phyloP scores from a whole-genome alignment of 2,329 filamentous ascomycete genomes.

The Lachnellula subtilissima region DNA sequence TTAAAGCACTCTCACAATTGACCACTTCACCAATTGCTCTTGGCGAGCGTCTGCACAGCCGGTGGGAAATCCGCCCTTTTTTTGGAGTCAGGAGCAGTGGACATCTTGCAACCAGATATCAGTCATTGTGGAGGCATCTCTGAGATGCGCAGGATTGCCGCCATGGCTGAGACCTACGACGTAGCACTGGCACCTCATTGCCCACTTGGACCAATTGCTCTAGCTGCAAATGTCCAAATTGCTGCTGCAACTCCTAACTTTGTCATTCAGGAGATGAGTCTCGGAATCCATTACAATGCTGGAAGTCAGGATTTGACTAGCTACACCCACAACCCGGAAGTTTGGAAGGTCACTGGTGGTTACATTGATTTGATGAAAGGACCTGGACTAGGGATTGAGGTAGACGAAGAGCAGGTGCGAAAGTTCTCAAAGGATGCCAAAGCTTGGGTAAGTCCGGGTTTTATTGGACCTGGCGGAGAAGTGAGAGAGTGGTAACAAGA shows the following conservation, averaged over 20 bases:
- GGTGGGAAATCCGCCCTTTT: conserved; percentile 74
- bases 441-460: conserved; percentile 63
- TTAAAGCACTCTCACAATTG: conserved; percentile 54
- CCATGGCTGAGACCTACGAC: conserved; percentile 69
- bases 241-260: conserved; percentile 59
- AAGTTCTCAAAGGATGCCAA: conserved; percentile 51
- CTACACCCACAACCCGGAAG: conserved; percentile 59
- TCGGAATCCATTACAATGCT: conserved; percentile 76
- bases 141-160: conserved; percentile 63
- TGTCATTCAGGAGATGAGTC: conserved; percentile 71
- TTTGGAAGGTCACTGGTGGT: conserved; percentile 63
- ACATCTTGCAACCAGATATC: conserved; percentile 70
- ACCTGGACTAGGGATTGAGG: conserved; percentile 63
- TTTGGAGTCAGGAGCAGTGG: conserved; percentile 61
- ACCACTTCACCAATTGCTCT: conserved; percentile 64
- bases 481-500: conserved; percentile 59
- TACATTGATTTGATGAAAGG: conserved; percentile 57
- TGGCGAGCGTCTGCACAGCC: conserved; percentile 65
- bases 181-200: conserved; percentile 70
- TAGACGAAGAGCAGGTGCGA: conserved; percentile 65
- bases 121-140: conserved; percentile 68
- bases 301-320: conserved; percentile 60
- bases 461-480: conserved; percentile 62
- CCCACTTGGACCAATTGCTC: conserved; percentile 66
- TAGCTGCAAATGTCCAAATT: conserved; percentile 68